Conservation (phyloP, 805 yeast species). For the Candida pseudofarinosa region DNA sequence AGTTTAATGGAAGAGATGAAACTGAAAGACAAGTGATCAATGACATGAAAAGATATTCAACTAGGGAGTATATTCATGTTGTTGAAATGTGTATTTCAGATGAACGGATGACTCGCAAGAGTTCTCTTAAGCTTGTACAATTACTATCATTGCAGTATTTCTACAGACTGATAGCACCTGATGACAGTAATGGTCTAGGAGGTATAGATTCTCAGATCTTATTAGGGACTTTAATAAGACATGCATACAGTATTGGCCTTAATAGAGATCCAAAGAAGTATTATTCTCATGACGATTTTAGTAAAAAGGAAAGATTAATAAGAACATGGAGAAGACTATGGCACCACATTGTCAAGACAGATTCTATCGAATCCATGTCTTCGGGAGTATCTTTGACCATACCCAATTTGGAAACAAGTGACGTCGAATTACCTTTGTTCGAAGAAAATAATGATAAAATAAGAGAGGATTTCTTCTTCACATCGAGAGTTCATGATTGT, state of each 20-base stretch:
- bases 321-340: constrained; percentile 36
- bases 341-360: constrained; percentile 25
- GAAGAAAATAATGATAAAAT: constrained; percentile 14
- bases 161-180: constrained; percentile 36
- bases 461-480: constrained; percentile 8
- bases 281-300: constrained; percentile 25
- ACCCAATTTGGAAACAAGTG: constrained; percentile 24
- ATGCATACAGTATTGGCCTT: constrained; percentile 38
- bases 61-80: constrained; percentile 25
- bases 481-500: constrained; percentile 16
- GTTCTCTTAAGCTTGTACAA: constrained; percentile 35
- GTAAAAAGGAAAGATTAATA: constrained; percentile 21
- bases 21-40: constrained; percentile 24
- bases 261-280: constrained; percentile 37
- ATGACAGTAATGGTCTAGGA: constrained; percentile 39
- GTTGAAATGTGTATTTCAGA: constrained; percentile 34
- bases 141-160: constrained; percentile 27
- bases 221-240: constrained; percentile 33
- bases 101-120: constrained; percentile 22
- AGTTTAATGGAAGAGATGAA: constrained; percentile 20
- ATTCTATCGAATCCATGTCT: constrained; percentile 30
- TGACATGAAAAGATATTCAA: constrained; percentile 27
- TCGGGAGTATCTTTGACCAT: constrained; percentile 29
- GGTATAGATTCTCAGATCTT: constrained; percentile 37
- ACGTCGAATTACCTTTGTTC: constrained; percentile 26